Conservation (phyloP, 306 rosid genomes). For the Luffa aegyptiaca region DNA sequence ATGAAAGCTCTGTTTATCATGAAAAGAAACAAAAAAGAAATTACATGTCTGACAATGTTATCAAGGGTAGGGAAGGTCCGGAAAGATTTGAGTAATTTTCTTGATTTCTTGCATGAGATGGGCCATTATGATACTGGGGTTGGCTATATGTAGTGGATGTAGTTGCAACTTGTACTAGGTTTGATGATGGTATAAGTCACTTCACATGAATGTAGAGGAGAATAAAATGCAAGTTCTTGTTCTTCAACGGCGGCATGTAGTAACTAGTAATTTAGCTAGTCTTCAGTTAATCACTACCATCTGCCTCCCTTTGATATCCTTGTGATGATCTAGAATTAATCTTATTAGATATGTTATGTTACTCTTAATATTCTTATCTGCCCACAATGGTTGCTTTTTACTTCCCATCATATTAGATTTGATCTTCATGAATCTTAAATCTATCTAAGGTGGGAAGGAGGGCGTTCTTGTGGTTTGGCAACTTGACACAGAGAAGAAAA, state of each 20-base stretch:
- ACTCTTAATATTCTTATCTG: not conserved
- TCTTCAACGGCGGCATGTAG: not conserved
- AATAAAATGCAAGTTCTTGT: not conserved
- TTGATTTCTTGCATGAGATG: not conserved
- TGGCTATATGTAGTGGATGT: not conserved
- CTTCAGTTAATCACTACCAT: not conserved
- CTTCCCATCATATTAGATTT: not conserved
- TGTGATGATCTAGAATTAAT: not conserved
- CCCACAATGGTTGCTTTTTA: conserved; percentile 3
- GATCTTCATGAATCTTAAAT: conserved; percentile 22
- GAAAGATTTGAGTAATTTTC: not conserved
- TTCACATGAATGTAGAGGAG: not conserved
- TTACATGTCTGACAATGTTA: not conserved
- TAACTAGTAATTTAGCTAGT: not conserved
- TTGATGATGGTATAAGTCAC: not conserved
- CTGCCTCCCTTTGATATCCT: not conserved
- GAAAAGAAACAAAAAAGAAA: not conserved
- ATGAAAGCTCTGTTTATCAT: not conserved
- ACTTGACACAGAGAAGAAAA: conserved; percentile 74
- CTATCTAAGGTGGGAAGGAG: conserved; percentile 70
- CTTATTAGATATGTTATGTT: not conserved
- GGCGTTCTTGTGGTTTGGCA: conserved; percentile 97
- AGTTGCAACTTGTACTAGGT: not conserved
- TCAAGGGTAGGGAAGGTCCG: not conserved
- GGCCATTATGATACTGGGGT: not conserved